Evolutionary conservation across 345 rosid genomes (phyloP), one percentile per base, ranked within the genome.

Genomic region (Ceriops tagal): DNA sequence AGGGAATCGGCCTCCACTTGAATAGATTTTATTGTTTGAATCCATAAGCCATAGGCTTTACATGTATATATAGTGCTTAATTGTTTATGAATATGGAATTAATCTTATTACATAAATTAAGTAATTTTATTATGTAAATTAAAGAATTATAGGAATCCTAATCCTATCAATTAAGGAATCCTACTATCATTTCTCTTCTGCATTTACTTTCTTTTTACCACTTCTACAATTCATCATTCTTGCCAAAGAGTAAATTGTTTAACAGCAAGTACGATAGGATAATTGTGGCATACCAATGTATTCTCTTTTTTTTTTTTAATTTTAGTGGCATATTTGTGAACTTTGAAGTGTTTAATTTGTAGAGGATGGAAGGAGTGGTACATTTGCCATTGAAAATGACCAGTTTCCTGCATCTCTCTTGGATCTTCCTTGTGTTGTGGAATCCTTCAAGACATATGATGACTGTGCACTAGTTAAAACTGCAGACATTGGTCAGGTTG

Each of bases 331-430:
- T n/a, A 16, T 46, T 55, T 62, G 53, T 53, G 31, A 66, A 32
- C 43, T 28, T 37, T 21, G 43, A 47, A 69, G 35, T 1, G 60
- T 21, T 53, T 53, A 37, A 18, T 68, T 76, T 79, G 78, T 83
- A 92, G 98, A 89, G 83, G 90, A 96, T 56, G 98, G 99, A 39
- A 88, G 92, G 81, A 88, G 82, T 58, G 98, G 98, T 55, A 84
- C 83, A 32, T 92, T 90, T 84, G 73, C 79, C 53, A 85, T 92
- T 74, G 98, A 92, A 39, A 72, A 81, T 65, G 95, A 92, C 18
- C 82, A 39, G 43, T 95, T 88, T 66, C 88, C 97, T 8, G 91
- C 87, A 49, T 95, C 96, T 75, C 83, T 96, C 24, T 73, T 89
- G 79, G 97, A 95, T 64, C 96, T 95, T 68, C 97, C 99, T 71